Evolutionary conservation across 2,329 filamentous ascomycete species (phyloP).

Genomic region (Penicillium sp.): DNA sequence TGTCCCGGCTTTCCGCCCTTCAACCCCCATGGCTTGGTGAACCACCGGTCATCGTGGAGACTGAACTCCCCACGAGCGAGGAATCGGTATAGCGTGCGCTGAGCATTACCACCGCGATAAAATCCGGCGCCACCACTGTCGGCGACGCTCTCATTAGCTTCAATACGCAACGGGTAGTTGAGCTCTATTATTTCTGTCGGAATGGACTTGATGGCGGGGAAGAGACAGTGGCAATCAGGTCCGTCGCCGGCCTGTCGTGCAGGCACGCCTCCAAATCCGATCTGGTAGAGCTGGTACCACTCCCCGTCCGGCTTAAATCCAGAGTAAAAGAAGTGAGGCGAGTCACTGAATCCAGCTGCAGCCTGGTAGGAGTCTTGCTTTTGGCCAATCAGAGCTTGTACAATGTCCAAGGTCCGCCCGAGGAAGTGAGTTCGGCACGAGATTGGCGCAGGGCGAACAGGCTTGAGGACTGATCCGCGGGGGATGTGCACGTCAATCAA

Average conservation of each 20-base stretch:
- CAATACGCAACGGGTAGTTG: constrained; percentile 49
- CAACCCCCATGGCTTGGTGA: constrained; percentile 51
- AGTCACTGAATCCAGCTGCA: constrained; percentile 51
- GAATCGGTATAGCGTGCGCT: constrained; percentile 49
- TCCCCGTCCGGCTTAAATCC: constrained; percentile 49
- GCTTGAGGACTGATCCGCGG: constrained; percentile 45
- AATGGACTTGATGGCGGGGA: constrained; percentile 51
- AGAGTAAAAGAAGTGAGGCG: constrained; percentile 51
- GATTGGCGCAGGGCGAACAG: constrained; percentile 47
- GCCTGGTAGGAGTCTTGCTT: constrained; percentile 46
- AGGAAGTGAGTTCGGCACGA: constrained; percentile 50
- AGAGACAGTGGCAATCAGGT: constrained; percentile 51
- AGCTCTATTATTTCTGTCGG: constrained; percentile 49
- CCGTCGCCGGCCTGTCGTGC: constrained; percentile 48
- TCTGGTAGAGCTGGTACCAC: constrained; percentile 51
- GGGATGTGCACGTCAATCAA: constrained; percentile 49
- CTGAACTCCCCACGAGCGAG: constrained; percentile 47
- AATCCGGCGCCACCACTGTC: constrained; percentile 50
- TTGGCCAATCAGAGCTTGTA: constrained; percentile 51
- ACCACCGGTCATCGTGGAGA: constrained; percentile 50
- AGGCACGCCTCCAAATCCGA: constrained; percentile 50
- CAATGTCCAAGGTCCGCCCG: constrained; percentile 49
- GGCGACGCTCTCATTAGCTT: constrained; percentile 48
- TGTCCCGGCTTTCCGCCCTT: constrained; percentile 47
- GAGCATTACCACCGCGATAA: constrained; percentile 50